phyloP scores from a whole-genome alignment of 495 filamentous ascomycete species.

The Annulohypoxylon stygium region DNA sequence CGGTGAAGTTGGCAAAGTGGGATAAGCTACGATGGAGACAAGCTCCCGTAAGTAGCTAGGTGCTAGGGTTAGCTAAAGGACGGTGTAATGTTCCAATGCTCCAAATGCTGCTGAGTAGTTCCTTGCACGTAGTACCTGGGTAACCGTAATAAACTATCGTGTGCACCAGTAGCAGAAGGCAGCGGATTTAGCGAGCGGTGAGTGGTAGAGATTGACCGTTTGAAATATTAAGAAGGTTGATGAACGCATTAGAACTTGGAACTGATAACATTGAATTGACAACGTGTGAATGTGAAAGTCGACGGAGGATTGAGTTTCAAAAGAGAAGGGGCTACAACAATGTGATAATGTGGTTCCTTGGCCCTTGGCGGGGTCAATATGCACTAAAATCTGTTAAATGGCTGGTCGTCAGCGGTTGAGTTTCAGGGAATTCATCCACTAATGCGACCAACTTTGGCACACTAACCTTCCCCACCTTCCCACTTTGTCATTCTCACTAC shows the following conservation, averaged over 20 bases:
- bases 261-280: slow-evolving; percentile 2
- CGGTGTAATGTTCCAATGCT: slow-evolving; percentile 6
- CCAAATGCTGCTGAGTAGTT: slow-evolving; percentile 10
- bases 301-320: slow-evolving; percentile 43
- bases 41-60: slow-evolving; percentile 16
- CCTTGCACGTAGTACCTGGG: slow-evolving; percentile 7
- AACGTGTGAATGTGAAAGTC: slow-evolving; percentile 15
- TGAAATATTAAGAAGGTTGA: slow-evolving; percentile 3
- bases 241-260: slow-evolving; percentile 23
- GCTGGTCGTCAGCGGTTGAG: slow-evolving; percentile 15
- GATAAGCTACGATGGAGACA: slow-evolving; percentile 4
- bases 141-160: slow-evolving; percentile 4
- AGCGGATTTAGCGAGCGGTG: background rate
- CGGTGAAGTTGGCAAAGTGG: background rate
- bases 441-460: slow-evolving; percentile 35
- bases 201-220: background rate
- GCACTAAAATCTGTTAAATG: background rate
- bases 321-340: slow-evolving; percentile 33
- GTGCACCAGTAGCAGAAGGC: background rate
- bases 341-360: slow-evolving; percentile 33
- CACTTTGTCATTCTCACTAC: slow-evolving; percentile 27
- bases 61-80: slow-evolving; percentile 1
- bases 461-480: slow-evolving; percentile 11
- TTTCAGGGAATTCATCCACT: slow-evolving; percentile 47
- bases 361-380: slow-evolving; percentile 37